Evolutionary conservation across 805 yeast genomes (phyloP), one percentile per base, ranked within the genome.

Genomic region (Teunomyces aglyptinius): DNA sequence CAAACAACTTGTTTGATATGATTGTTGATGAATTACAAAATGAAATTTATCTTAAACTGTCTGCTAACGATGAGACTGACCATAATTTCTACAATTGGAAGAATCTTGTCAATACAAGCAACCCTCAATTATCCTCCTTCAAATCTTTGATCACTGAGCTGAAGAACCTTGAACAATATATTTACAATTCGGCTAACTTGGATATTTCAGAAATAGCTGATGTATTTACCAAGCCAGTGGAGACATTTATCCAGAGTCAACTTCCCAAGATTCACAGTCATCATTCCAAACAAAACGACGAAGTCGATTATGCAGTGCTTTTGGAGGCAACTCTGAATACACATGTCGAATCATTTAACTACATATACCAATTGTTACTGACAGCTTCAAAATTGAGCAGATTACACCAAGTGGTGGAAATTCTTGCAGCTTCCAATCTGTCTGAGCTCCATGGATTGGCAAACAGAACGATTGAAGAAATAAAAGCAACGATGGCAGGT

Each of bases 1-100:
- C 78, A 12, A 80, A 79, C 47, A 75, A 77, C 35, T 67, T 91
- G 24, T 84, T 85, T 56, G 89, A 84, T 40, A 79, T 80, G 51
- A 70, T 91, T 15, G 70, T 87, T n/a, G 96, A 87, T 51, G 96
- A 90, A 57, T 67, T 89, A 35, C 83, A 81, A 48, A 77, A 75
- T 40, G 84, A 87, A 46, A 68, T 87, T n/a, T 88, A 84, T 56
- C 69, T 85, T 35, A 82, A 80, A 54, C 51, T 52, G 39, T 46
- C 52, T 1, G 34, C 48, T 6, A 38, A 20, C 5, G 46, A 20
- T 27, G 38, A 24, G 40, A 16, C 40, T 7, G 41, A 42, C 11
- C 35, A 43, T 33, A 33, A 33, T 13, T 35, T 20, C 28, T 52
- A 43, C 34, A 50, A 56, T 22, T 64, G 70, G 70, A 59, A 52